Evolutionary conservation across 164 flowering plant genomes (phyloP).

Genomic region (Chimonanthus praecox): DNA sequence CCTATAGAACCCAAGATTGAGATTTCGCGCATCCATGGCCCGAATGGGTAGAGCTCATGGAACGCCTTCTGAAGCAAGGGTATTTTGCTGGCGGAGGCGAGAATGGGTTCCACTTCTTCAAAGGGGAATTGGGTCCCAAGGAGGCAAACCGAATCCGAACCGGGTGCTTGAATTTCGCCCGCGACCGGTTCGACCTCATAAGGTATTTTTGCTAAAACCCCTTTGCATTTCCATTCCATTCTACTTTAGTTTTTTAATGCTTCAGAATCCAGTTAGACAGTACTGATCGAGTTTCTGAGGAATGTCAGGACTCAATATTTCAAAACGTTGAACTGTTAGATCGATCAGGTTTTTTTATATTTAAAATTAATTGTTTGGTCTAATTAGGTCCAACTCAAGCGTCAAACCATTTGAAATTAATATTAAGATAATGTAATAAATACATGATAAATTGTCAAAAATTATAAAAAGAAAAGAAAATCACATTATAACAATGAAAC

Average conservation of each 20-base stretch:
- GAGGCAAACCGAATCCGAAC: constrained; percentile 60
- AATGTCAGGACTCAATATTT: too few relatives aligned
- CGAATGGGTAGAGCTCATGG: constrained; percentile 76
- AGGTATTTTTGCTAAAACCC: constrained; percentile 31
- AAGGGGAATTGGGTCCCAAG: constrained; percentile 32
- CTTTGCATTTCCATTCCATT: not conserved
- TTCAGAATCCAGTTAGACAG: too few relatives aligned
- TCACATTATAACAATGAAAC: too few relatives aligned
- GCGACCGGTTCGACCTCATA: constrained; percentile 49
- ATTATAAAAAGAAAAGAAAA: too few relatives aligned
- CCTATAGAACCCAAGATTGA: constrained; percentile 11
- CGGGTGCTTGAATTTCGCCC: constrained; percentile 68
- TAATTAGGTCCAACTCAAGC: too few relatives aligned
- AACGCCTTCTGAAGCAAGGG: constrained; percentile 37
- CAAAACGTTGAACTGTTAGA: too few relatives aligned
- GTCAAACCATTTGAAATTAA: too few relatives aligned
- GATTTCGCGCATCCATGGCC: constrained; percentile 61
- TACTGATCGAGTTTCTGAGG: too few relatives aligned
- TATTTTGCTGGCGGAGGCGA: constrained; percentile 34
- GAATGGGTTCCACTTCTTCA: constrained; percentile 26
- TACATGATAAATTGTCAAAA: too few relatives aligned
- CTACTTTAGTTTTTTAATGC: not conserved
- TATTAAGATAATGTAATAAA: too few relatives aligned
- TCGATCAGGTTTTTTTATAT: too few relatives aligned
- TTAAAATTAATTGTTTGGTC: too few relatives aligned